Base-by-base conservation (phyloP, 2,329 filamentous ascomycete species). In the Arthrobotrys sphaeroides region DNA sequence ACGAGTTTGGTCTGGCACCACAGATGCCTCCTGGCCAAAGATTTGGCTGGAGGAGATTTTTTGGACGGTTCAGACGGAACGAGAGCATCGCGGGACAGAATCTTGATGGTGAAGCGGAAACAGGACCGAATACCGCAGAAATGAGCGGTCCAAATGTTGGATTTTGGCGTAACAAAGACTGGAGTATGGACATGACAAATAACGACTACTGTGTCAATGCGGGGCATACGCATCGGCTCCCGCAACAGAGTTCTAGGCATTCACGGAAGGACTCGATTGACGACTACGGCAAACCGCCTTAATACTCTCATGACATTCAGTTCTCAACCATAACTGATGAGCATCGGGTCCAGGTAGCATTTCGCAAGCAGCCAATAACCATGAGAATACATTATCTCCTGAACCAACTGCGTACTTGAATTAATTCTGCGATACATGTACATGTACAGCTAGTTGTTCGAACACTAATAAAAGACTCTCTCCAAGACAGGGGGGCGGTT, bases 401-500 rank as follows among this genome's bases (percentile, higher is more conserved):
- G n/a, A n/a, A n/a, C n/a, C n/a, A n/a, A n/a, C n/a, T n/a, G n/a
- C n/a, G n/a, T n/a, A n/a, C n/a, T n/a, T n/a, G n/a, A n/a, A n/a
- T n/a, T n/a, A n/a, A n/a, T n/a, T n/a, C n/a, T n/a, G n/a, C n/a
- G n/a, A n/a, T n/a, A n/a, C n/a, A n/a, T n/a, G n/a, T n/a, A n/a
- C n/a, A n/a, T n/a, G n/a, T n/a, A n/a, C n/a, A n/a, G n/a, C n/a
- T n/a, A n/a, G n/a, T n/a, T n/a, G n/a, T n/a, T n/a, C n/a, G n/a
- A n/a, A n/a, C n/a, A n/a, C n/a, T 57, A 72, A 42, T 72, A 76
- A 20, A 66, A 76, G 7, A 57, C 51, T 43, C 59, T 57, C 13
- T 70, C 22, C 1, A 64, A 24, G 13, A 22, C 40, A 24, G 66
- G 57, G 3, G 87, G 87, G 83, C 88, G 89, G 80, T 89, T 90